phyloP scores from a whole-genome alignment of 148 eudicot species.

The Nyssa sinensis region DNA sequence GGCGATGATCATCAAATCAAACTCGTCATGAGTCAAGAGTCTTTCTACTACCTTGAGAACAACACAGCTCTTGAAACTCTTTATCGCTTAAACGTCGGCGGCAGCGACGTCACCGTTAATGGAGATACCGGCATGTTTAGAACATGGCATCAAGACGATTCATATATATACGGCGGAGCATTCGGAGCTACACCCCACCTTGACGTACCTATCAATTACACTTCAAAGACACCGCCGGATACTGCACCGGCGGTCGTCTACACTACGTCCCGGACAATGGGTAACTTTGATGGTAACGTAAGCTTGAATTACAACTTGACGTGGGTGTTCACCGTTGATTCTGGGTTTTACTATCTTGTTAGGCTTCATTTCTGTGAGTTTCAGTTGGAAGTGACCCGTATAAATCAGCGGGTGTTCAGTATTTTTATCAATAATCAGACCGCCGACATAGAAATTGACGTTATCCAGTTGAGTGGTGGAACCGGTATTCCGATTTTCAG shows the following conservation, averaged over 20 bases:
- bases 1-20: neutral
- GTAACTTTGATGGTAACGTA: fast-evolving
- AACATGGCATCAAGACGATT: constrained; percentile 28
- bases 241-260: constrained; percentile 40
- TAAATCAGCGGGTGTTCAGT: constrained; percentile 14
- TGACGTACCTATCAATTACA: constrained; percentile 6
- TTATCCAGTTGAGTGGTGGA: constrained; percentile 8
- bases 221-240: constrained; percentile 15
- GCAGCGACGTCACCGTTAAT: neutral
- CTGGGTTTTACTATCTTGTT: constrained; percentile 41
- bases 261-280: constrained; percentile 19
- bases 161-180: neutral
- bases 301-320: constrained; percentile 18
- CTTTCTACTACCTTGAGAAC: neutral
- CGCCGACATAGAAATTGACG: constrained; percentile 22
- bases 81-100: constrained; percentile 46
- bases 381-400: neutral
- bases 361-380: constrained; percentile 44
- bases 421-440: constrained; percentile 29
- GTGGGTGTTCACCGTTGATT: constrained; percentile 41
- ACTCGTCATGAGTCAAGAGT: neutral
- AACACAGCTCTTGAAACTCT: constrained; percentile 30
- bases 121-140: constrained; percentile 37
- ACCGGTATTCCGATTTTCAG: constrained; percentile 10
- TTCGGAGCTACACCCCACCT: neutral